A percentile compares a stretch with the other conserved stretches of the same genome.
These are phyloP conservation scores for Nicotiana benthamiana DNA, from an alignment of 257 asterid species.

Conservation along the genomic window DNA sequence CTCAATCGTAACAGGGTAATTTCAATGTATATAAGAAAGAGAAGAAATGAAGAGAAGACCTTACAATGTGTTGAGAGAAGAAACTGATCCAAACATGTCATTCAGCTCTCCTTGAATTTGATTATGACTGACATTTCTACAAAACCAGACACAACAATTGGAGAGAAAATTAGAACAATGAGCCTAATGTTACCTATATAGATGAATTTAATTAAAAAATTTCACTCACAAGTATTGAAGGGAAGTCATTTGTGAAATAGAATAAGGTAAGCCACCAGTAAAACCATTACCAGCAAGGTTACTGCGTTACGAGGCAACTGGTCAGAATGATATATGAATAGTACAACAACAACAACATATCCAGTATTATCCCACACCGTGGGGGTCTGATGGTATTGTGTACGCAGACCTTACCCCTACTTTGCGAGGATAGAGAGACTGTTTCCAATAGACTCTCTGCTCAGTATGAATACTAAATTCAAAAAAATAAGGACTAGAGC, in stretches of 20 bases:
- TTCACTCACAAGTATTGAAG: conserved; percentile 67
- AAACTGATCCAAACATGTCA: conserved; percentile 47
- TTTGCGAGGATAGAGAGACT: too few species aligned
- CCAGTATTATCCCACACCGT: too few species aligned
- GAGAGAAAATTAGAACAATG: not conserved
- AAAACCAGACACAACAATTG: not conserved
- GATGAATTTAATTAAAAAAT: not conserved
- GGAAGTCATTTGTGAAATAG: conserved; percentile 54
- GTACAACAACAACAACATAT: too few species aligned
- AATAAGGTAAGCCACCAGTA: conserved; percentile 66
- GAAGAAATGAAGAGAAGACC: conserved; percentile 17
- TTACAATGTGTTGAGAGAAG: conserved; percentile 74
- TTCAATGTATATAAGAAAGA: not conserved
- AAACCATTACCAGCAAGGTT: conserved; percentile 70
- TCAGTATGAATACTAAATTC: not conserved
- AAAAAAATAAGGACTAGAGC: not conserved
- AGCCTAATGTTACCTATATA: not conserved
- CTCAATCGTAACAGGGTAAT: not conserved
- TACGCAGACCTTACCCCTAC: too few species aligned
- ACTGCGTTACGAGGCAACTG: conserved; percentile 34
- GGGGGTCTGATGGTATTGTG: too few species aligned
- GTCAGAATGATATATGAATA: not conserved
- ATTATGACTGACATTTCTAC: conserved; percentile 74
- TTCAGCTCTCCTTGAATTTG: conserved; percentile 55
- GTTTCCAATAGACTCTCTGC: too few species aligned